Evolutionary conservation across 805 yeast genomes (phyloP).

Genomic region (Wickerhamiella sorbophila): DNA sequence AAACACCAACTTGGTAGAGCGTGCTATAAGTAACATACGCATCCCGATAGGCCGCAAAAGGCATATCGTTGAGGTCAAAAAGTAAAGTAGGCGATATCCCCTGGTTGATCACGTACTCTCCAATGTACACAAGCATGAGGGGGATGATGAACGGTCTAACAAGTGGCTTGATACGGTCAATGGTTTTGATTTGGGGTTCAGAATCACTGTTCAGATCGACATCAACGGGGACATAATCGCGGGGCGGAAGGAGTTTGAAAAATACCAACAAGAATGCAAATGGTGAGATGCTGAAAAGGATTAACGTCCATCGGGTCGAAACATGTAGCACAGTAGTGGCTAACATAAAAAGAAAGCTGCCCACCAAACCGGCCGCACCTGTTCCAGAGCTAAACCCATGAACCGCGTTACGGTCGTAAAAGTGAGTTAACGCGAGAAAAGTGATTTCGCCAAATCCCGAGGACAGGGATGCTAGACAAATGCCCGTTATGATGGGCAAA

Average conservation of each 20-base stretch:
- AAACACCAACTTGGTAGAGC: constrained; percentile 82
- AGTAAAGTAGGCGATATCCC: constrained; percentile 81
- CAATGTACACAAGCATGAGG: constrained; percentile 62
- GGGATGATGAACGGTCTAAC: constrained; percentile 59
- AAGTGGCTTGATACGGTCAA: constrained; percentile 20
- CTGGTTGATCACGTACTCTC: constrained; percentile 83
- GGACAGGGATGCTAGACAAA: constrained; percentile 63
- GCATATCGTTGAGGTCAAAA: constrained; percentile 57
- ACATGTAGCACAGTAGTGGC: constrained; percentile 56
- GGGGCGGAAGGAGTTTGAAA: constrained; percentile 21
- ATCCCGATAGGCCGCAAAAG: constrained; percentile 61
- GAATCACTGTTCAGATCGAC: not conserved
- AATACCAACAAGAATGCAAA: constrained; percentile 21
- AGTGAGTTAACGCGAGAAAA: constrained; percentile 75
- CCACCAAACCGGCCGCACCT: constrained; percentile 87
- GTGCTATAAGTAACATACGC: constrained; percentile 86
- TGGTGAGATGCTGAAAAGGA: constrained; percentile 37
- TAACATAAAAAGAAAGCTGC: constrained; percentile 52
- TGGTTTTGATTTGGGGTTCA: constrained; percentile 8
- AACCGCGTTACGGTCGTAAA: constrained; percentile 43
- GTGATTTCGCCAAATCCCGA: constrained; percentile 89
- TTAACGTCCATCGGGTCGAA: constrained; percentile 38
- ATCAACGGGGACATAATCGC: constrained; percentile 4
- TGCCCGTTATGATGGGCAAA: constrained; percentile 42
- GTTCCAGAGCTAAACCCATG: constrained; percentile 91